Evolutionary conservation across 2,329 filamentous ascomycete genomes (phyloP).

Genomic region (Pseudocercospora musae): DNA sequence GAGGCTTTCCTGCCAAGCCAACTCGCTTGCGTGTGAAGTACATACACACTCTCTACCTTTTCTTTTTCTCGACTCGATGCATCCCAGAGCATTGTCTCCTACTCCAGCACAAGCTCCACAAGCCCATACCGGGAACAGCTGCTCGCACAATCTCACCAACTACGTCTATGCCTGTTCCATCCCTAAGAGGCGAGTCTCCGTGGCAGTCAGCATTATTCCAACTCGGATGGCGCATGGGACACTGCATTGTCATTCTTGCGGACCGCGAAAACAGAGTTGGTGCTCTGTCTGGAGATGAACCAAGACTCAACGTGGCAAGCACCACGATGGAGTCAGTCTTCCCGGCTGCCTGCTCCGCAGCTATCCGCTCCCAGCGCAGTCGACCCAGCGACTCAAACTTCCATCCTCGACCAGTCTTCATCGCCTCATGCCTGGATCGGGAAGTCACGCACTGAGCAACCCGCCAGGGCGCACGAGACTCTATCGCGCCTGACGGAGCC

Average conservation of each 20-base stretch:
- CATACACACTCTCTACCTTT: too few species aligned
- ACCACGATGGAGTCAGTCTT: slow-evolving; percentile 12
- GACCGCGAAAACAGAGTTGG: slow-evolving; percentile 1
- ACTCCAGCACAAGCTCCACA: neutral
- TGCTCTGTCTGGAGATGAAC: slow-evolving; percentile 11
- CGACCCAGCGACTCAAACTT: slow-evolving; percentile 16
- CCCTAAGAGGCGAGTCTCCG: neutral
- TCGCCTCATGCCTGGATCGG: slow-evolving; percentile 14
- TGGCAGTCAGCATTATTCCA: neutral
- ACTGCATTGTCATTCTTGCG: neutral
- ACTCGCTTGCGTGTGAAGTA: too few species aligned
- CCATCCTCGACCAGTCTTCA: slow-evolving; percentile 11
- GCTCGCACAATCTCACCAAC: neutral
- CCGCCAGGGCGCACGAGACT: neutral
- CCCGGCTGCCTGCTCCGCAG: slow-evolving; percentile 18
- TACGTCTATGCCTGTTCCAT: neutral
- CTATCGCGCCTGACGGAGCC: slow-evolving; percentile 3
- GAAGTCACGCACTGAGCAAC: slow-evolving; percentile 13
- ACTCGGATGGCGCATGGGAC: slow-evolving; percentile 3
- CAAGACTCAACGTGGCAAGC: slow-evolving; percentile 7
- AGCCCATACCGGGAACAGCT: neutral
- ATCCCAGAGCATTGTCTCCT: neutral
- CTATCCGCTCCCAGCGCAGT: slow-evolving; percentile 20
- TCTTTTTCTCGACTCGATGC: too few species aligned
- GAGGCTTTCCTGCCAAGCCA: neutral